Evolutionary conservation across 345 rosid species (phyloP), one percentile per base, ranked within the genome.

Genomic region (Pistacia integerrima): DNA sequence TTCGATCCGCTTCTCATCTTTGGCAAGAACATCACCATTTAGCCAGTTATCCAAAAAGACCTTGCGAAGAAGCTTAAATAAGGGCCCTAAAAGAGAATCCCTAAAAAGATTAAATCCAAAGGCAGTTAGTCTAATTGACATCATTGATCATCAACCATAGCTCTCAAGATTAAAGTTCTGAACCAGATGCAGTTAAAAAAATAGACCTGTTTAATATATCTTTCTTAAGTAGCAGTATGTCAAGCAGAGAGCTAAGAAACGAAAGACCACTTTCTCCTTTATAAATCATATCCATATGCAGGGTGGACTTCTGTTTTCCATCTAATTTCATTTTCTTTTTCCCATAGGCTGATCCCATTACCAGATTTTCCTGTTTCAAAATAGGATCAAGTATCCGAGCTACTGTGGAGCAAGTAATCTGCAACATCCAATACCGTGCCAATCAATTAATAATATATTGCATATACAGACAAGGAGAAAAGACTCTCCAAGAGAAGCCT

Each of bases 171-270:
- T 44, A 58, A 20, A 33, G 67, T 44, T 33, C 22, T 65, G 65
- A 76, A 72, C 57, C 8, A 78, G 63, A 60, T 25, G 62, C 51
- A 74, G 59, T 69, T 73, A 58, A 63, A 64, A 63, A 79, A 72
- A 67, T 73, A 76, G 25, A 96, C 98, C 99, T 93, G 92, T 84
- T 83, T 77, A 83, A 75, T 41, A 90, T 83, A 77, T 91, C 91
- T 77, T 93, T 93, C 88, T 96, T 93, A 76, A 92, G 80, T 8
- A 91, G 83, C 80, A 93, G 81, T 81, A 92, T 74, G 75, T 96
- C 97, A 70, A 96, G 93, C 72, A 96, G 83, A 54, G 97, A 90
- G 74, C 89, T 80, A 69, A 96, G 80, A 51, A 86, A 91, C 72
- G 65, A 56, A n/a, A 88, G 75, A 46, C 83, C 72, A 67, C 80